Percentiles rank a stretch among this genome's conserved stretches.
Conservation (phyloP, 108 stramenopile species). For the Cyclotella choctawhatcheeana region DNA sequence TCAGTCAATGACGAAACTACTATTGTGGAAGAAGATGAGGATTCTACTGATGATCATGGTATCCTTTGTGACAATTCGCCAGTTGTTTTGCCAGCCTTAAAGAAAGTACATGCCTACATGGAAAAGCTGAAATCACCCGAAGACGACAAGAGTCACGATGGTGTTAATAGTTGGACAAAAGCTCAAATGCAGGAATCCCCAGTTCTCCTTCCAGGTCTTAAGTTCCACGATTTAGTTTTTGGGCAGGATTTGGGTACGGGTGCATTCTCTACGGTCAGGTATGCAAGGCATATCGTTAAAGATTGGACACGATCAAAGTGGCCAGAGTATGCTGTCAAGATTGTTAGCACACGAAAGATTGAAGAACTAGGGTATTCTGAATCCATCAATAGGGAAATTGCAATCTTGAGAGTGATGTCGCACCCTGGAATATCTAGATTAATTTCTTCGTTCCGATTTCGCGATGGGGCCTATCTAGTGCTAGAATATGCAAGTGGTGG, state of each 20-base stretch:
- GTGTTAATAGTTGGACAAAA: constrained; percentile 75
- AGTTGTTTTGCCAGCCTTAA: constrained; percentile 3
- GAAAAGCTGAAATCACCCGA: constrained; percentile 66
- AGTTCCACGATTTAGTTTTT: constrained; percentile 98
- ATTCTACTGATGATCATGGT: background rate
- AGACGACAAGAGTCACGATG: constrained; percentile 39
- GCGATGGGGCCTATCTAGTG: constrained; percentile 91
- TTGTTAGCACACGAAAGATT: constrained; percentile 80
- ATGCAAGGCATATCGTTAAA: constrained; percentile 87
- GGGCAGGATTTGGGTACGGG: constrained; percentile 93
- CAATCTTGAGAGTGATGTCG: constrained; percentile 80
- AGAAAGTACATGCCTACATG: constrained; percentile 56
- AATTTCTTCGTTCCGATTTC: constrained; percentile 92
- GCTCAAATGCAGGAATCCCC: constrained; percentile 82
- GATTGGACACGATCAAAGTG: constrained; percentile 83
- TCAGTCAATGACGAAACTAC: background rate
- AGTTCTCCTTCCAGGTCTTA: constrained; percentile 85
- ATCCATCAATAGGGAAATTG: constrained; percentile 90
- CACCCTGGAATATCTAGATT: constrained; percentile 94
- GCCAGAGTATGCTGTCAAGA: constrained; percentile 97
- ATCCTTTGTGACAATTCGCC: background rate
- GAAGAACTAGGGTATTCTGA: constrained; percentile 85
- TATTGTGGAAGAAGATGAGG: constrained; percentile 22
- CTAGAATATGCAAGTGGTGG: constrained; percentile 95
- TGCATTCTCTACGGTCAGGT: constrained; percentile 88